phyloP scores from a whole-genome alignment of 129 eudicot species.

The Silybum marianum region DNA sequence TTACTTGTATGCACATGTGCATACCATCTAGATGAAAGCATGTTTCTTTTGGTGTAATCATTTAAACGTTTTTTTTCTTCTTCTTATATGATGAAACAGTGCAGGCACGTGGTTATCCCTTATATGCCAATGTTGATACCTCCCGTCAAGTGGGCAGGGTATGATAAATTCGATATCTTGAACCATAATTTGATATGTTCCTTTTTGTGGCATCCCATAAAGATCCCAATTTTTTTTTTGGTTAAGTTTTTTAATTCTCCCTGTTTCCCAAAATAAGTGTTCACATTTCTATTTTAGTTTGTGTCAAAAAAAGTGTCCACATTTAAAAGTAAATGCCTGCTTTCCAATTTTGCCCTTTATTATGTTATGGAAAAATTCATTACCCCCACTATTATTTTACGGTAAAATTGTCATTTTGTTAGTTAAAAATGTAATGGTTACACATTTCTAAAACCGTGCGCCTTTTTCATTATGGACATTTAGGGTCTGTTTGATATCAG shows the following conservation, averaged over 20 bases:
- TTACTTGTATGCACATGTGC: not conserved
- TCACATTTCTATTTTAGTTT: not conserved
- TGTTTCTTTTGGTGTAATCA: not conserved
- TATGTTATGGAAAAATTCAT: not conserved
- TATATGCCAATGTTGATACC: conserved; percentile 99
- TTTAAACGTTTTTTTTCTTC: not conserved
- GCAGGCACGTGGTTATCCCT: conserved; percentile 89
- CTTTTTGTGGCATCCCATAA: conserved; percentile 2
- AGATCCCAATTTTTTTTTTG: not conserved
- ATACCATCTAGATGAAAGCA: not conserved
- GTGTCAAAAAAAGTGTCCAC: not conserved
- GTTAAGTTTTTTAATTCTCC: not conserved
- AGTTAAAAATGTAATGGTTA: not conserved
- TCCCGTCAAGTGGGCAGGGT: conserved; percentile 98
- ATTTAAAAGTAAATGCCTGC: not conserved
- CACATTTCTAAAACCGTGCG: not conserved
- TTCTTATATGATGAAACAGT: conserved; percentile 46
- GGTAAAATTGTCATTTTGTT: not conserved
- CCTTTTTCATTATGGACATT: not conserved
- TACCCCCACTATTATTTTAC: not conserved
- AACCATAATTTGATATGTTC: not conserved
- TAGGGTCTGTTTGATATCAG: too few species aligned
- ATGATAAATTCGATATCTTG: conserved; percentile 26
- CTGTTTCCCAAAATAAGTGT: not conserved
- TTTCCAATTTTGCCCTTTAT: not conserved